Base-by-base conservation (phyloP, 768 basidiomycete genomes). In the Kwoniella bestiolae region DNA sequence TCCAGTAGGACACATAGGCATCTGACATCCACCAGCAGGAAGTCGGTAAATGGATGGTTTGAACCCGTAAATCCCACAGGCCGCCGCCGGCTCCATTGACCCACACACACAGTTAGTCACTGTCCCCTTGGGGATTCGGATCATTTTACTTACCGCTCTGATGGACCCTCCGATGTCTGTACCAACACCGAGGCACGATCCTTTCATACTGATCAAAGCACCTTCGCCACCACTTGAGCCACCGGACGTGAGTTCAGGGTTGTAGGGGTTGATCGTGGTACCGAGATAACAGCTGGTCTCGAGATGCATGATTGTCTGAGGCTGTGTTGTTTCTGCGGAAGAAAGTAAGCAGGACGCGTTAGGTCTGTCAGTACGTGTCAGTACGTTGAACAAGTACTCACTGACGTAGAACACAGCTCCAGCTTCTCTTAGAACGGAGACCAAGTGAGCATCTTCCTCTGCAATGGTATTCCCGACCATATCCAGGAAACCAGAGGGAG, bases 201-300 rank as follows among this genome's bases (percentile, higher is more conserved):
- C 69, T 63, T n/a, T 47, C 4, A 61, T 14, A 5, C 59, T 70
- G 7, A 77, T 18, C 8, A 76, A 49, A 32, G 77, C 73, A 3
- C 69, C 62, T 59, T 79, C 77, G 4, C 77, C 77, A n/a, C 77
- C 77, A 38, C 58, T 65, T 5, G 62, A 66, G 1, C 77, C 77
- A 11, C 77, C 75, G 12, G 68, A 47, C 0, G 75, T 77, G 9
- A 70, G 45, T 18, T 58, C 60, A 14, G 52, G 47, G 52, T 76
- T 77, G 65, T 60, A 72, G 1, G 77, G 71, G 45, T 77, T 79
- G 0, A 70, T 29, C 0, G 73, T 73, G 6, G 61, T 31, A 14
- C 75, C 77, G 12, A 66, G 58, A 60, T 65, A 68, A 35, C 62
- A 67, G 34, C 65, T 25, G 5, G 71, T 74, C 51, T 78, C 77